Base-by-base conservation (phyloP, 2,329 filamentous ascomycete species). In the Epichloe glyceriae region DNA sequence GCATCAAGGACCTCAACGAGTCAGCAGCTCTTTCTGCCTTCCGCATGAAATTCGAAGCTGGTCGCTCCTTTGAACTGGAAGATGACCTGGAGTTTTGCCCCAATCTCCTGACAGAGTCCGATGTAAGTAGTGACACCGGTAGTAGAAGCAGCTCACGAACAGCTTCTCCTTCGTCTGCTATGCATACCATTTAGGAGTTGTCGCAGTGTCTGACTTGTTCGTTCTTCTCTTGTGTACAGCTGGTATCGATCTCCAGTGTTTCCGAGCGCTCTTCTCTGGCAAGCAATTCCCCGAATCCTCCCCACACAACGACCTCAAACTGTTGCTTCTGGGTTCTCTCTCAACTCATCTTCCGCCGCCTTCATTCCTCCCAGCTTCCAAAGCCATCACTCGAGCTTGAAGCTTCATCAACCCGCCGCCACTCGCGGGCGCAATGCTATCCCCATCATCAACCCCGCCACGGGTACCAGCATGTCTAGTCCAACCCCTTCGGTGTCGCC, bases 31-130 rank as follows among this genome's bases (percentile, higher is more conserved):
- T 94, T 53, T 78, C 79, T 54, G 81, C 83, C 55, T 96, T 95
- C 73, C 86, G 91, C 60, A 81, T 81, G 58, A 84, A 89, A 64
- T 95, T 95, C 60, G 90, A 97, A 72, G 86, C 88, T 56, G 88
- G 87, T 53, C 82, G 89, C 53, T 95, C 90, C 10, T 97, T 97
- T 63, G 91, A 97, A 60, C 78, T 97, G 55, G 91, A 96, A 63
- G 91, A 97, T 66, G 91, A 97, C 67, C 78, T 95, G 71, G 85
- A 95, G 69, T 97, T 97, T 70, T 96, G 90, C 71, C 91, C 91
- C 56, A 83, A 85, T 66, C 79, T 97, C 60, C 75, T 97, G 73
- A 95, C 89, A 37, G 90, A 96, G 71, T 89, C 80, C 70, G 89
- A 95, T 81, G 89, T 95, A 82, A 78, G 78, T 80, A 58, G 20